phyloP scores from a whole-genome alignment of 345 rosid genomes.

The Anastatica hierochuntica region DNA sequence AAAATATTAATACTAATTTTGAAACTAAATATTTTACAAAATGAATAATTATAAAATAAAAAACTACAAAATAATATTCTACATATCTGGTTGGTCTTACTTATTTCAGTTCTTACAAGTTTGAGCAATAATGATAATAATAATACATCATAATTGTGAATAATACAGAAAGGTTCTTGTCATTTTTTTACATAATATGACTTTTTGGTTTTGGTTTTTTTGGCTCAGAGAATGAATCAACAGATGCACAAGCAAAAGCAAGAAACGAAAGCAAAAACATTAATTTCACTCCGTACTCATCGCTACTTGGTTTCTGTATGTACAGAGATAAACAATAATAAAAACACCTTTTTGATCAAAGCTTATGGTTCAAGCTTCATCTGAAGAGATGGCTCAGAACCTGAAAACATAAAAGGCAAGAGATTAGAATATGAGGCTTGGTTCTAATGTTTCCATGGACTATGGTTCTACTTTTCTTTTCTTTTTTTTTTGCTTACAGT shows the following conservation, averaged over 20 bases:
- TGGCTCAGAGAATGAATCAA: conserved; percentile 15
- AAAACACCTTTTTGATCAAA: background rate
- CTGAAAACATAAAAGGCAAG: conserved; percentile 11
- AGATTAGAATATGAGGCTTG: conserved; percentile 5
- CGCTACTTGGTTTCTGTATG: conserved; percentile 29
- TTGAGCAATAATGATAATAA: background rate
- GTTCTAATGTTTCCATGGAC: background rate
- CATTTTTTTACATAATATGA: conserved; percentile 16
- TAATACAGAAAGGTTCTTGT: conserved; percentile 7
- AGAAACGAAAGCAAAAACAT: conserved; percentile 22
- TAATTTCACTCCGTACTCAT: conserved; percentile 21
- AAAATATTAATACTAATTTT: no score
- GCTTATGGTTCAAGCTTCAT: conserved; percentile 28
- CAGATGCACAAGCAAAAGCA: conserved; percentile 26
- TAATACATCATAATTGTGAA: no score
- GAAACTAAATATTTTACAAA: no score
- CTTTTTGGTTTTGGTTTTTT: background rate
- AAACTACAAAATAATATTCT: no score
- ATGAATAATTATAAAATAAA: no score
- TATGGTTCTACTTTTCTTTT: no score
- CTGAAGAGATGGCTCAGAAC: conserved; percentile 32
- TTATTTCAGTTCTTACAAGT: background rate
- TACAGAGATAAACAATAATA: conserved; percentile 15
- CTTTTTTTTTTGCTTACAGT: no score
- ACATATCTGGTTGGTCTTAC: no score